Evolutionary conservation across 257 asterid species (phyloP), one percentile per base, ranked within the genome.

Genomic region (Cordia subcordata): DNA sequence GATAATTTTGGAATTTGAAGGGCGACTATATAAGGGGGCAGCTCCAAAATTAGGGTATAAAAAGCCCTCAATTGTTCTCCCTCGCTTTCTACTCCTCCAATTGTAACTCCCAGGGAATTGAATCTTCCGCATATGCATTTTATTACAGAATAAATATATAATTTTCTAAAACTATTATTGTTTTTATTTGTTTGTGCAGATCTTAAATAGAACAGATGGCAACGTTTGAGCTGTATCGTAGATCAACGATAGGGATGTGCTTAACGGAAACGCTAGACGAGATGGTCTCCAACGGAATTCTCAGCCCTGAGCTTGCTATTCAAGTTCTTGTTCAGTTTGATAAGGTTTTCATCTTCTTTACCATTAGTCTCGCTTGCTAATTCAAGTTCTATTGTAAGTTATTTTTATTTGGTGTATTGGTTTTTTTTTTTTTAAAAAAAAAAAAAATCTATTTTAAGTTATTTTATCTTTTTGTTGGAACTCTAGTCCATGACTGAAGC

Each of bases 301-400:
- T 91, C 65, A 82, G 83, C 77, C 96, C 98, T 5, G 95, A 88
- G 67, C 84, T 80, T 47, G 95, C 95, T 58, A 83, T 88, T 63
- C 98, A 88, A 81, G 96, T 88, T 67, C 94, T 91, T 57, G 85
- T 91, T 70, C 98, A 91, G 67, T 88, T 91, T 63, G 98, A 91
- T 73, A 91, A 91, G 98, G 98, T 90, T 17, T 27, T 27, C n/a
- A n/a, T 27, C 6, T 27, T 27, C 6, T 27, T 27, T 27, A 27
- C n/a, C n/a, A n/a, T n/a, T n/a, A n/a, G n/a, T n/a, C n/a, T n/a
- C n/a, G n/a, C n/a, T n/a, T n/a, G n/a, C n/a, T n/a, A n/a, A n/a
- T n/a, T n/a, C n/a, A n/a, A n/a, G n/a, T n/a, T n/a, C n/a, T n/a
- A n/a, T n/a, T n/a, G n/a, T n/a, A n/a, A n/a, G n/a, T 27, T 1